A percentile compares a stretch with the other conserved stretches of the same genome.
phyloP scores from a whole-genome alignment of 352 stramenopile species.

The Elongisporangium undulatum region DNA sequence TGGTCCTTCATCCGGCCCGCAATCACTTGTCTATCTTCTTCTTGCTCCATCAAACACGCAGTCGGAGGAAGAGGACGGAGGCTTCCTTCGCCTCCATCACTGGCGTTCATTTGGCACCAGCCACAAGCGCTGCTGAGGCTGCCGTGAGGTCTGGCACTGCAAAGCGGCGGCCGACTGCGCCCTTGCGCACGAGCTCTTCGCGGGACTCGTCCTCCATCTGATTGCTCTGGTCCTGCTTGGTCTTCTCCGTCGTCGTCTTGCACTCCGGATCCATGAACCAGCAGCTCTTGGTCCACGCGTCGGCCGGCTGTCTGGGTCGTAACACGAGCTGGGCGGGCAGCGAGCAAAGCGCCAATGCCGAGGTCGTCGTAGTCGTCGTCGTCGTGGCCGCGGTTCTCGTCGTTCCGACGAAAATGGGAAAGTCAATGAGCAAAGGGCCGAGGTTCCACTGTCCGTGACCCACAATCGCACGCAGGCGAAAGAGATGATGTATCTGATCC shows the following conservation, averaged over 20 bases:
- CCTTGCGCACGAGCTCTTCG: slow-evolving; percentile 21
- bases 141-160: slow-evolving; percentile 19
- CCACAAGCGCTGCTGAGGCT: neutral
- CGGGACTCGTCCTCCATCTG: slow-evolving; percentile 13
- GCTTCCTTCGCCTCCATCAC: neutral
- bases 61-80: neutral
- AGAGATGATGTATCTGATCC: neutral
- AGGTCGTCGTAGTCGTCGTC: neutral
- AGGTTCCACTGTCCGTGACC: neutral
- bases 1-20: neutral
- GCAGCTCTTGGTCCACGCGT: neutral
- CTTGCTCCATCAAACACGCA: neutral
- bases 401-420: neutral
- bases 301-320: neutral
- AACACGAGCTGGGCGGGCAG: neutral
- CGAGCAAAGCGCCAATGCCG: neutral
- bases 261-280: neutral
- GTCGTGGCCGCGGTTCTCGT: neutral
- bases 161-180: slow-evolving; percentile 29
- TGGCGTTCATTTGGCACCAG: neutral
- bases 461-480: neutral
- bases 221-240: slow-evolving; percentile 4
- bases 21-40: neutral
- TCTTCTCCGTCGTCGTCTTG: neutral
- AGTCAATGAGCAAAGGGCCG: neutral